Base-by-base conservation (phyloP, 805 yeast genomes). In the Metschnikowia peoriensis region DNA sequence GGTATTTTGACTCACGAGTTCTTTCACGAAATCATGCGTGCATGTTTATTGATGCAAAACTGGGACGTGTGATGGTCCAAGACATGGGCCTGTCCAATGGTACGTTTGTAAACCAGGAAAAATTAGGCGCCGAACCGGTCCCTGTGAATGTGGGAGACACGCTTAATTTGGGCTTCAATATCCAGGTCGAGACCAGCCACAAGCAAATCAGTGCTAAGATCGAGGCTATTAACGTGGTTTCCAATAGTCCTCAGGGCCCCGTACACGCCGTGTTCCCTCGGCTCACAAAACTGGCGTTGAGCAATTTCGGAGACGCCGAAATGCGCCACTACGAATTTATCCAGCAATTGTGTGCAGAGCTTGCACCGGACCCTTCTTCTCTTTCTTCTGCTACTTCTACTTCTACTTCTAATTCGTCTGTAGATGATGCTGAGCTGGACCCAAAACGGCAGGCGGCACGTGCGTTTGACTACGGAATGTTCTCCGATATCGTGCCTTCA, bases 1-100 rank as follows among this genome's bases (percentile, higher is more conserved):
- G 98, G 0, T 92, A 81, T 66, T 94, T 94, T 65, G 98, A 94
- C 70, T 89, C 97, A 10, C 76, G 98, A 29, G 98, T 96, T 10
- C 78, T 94, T 44, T 86, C 96, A 16, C 76, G 99, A 58, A 94
- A 89, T 64, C 99, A 94, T 70, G 99, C 99, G 0, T 93, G 89
- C 62, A 72, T 94, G 56, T 89, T 82, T 73, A 82, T 91, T 38
- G 94, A 89, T 59, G 75, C 82, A 15, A 67, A 67, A 28, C 70
- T 73, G 5, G 91, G 92, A 6, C 79, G 79, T 53, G 77, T 96
- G 17, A 89, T 78, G 77, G 79, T 94, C 28, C 83, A 85, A 59
- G 99, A 94, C 71, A 79, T 91, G 63, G 90, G 91, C 52, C 87
- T 96, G 2, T 88, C 97, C 27, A 94, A 94, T 69, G 99, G 99